Evolutionary conservation across 495 filamentous ascomycete genomes (phyloP).

Genomic region (Opeltia flavorubescens): DNA sequence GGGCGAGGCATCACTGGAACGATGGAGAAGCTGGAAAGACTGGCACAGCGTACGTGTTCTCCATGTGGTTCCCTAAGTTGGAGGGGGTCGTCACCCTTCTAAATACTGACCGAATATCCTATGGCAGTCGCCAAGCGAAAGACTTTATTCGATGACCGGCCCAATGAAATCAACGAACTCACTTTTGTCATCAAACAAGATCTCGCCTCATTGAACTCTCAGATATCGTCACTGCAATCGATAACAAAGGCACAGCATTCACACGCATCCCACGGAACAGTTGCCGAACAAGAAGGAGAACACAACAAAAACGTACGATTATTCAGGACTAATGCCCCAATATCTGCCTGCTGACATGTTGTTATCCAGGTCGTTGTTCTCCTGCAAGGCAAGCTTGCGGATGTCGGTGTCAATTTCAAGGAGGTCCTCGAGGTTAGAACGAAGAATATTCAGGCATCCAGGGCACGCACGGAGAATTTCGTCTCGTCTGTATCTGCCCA

Average conservation of each 20-base stretch:
- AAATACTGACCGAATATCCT: neutral
- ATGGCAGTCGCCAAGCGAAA: conserved; percentile 76
- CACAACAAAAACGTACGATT: conserved; percentile 77
- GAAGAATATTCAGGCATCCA: conserved; percentile 94
- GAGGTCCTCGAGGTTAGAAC: conserved; percentile 93
- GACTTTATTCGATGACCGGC: conserved; percentile 91
- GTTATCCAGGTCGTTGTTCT: conserved; percentile 56
- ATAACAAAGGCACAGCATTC: conserved; percentile 61
- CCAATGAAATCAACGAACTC: conserved; percentile 91
- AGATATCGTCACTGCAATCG: conserved; percentile 67
- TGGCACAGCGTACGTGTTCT: conserved; percentile 55
- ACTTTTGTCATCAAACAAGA: conserved; percentile 97
- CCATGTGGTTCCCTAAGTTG: neutral
- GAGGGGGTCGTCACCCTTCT: too few relatives aligned
- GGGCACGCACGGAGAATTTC: conserved; percentile 88
- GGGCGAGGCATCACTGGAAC: conserved; percentile 81
- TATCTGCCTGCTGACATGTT: conserved; percentile 13
- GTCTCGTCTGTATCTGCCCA: conserved; percentile 78
- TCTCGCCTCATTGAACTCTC: conserved; percentile 71
- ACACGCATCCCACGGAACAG: conserved; percentile 35
- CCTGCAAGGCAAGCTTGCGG: conserved; percentile 86
- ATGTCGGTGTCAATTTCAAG: conserved; percentile 89
- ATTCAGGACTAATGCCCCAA: neutral
- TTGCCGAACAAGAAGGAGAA: conserved; percentile 74
- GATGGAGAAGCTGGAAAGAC: conserved; percentile 83